A percentile compares a stretch with the other conserved stretches of the same genome.
Conservation (phyloP, 768 basidiomycete genomes). For the Termitomyces bulborhizus region DNA sequence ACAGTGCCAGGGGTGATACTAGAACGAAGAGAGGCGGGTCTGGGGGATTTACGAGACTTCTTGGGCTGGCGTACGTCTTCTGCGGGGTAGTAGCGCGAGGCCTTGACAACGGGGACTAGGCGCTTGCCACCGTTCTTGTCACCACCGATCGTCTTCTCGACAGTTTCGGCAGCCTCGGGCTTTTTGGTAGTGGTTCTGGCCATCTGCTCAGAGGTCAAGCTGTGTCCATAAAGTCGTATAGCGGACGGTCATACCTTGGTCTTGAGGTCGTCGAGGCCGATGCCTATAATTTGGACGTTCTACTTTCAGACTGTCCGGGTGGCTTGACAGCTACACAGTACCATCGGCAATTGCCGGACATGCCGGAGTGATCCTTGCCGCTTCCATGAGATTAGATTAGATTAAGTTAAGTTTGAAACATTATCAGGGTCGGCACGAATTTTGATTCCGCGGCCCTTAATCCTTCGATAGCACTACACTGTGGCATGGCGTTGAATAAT, state of each 20-base stretch:
- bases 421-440: neutral
- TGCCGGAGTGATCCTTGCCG: neutral
- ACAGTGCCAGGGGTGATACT: conserved; percentile 93
- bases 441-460: neutral
- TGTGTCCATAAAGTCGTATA: neutral
- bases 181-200: conserved; percentile 83
- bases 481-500: conserved; percentile 7
- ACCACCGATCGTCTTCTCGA: conserved; percentile 82
- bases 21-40: conserved; percentile 72
- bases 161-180: conserved; percentile 55
- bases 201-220: conserved; percentile 39
- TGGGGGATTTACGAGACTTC: conserved; percentile 83
- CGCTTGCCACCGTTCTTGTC: conserved; percentile 89
- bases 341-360: conserved; percentile 29
- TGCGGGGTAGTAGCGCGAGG: conserved; percentile 89
- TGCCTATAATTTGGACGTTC: conserved; percentile 33
- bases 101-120: conserved; percentile 78
- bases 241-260: conserved; percentile 34
- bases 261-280: conserved; percentile 47
- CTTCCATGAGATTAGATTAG: neutral
- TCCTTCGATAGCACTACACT: neutral
- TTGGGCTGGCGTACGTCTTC: conserved; percentile 91
- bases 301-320: conserved; percentile 24
- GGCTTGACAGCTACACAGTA: conserved; percentile 44
- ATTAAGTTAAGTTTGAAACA: conserved; percentile 21